Percentiles rank a stretch among this genome's conserved stretches.
phyloP scores from a whole-genome alignment of 2,329 filamentous ascomycete genomes.

The Sclerotinia borealis region DNA sequence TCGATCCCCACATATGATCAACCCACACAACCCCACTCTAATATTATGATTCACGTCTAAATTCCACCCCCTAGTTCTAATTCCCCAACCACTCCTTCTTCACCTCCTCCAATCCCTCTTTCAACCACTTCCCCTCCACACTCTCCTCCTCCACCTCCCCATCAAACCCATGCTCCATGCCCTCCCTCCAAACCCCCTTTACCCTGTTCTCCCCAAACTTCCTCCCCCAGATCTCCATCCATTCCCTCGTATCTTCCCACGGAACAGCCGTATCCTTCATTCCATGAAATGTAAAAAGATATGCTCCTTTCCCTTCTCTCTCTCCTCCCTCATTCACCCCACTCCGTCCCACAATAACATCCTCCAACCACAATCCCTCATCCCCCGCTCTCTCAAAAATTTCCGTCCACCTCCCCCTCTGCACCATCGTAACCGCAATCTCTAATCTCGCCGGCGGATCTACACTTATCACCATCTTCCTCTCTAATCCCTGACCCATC shows the following conservation, averaged over 20 bases:
- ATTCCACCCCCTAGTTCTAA: too few relatives aligned
- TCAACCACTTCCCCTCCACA: not conserved
- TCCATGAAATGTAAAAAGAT: not conserved
- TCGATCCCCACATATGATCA: too few relatives aligned
- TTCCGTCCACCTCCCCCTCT: not conserved
- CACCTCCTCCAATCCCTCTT: not conserved
- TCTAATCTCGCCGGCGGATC: not conserved
- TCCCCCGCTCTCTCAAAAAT: not conserved
- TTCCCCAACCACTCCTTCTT: not conserved
- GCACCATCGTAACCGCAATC: not conserved
- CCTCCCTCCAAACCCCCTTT: not conserved
- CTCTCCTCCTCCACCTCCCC: not conserved
- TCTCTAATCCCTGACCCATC: not conserved
- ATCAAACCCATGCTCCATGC: constrained; percentile 4
- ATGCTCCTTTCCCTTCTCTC: not conserved
- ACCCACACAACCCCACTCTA: too few relatives aligned
- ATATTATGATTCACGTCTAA: too few relatives aligned
- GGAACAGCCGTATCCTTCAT: not conserved
- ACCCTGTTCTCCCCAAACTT: not conserved
- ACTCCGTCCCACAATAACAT: not conserved
- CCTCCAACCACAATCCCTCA: not conserved
- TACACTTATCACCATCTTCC: not conserved
- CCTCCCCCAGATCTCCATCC: not conserved
- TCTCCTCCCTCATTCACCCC: too few relatives aligned
- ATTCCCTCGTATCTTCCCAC: not conserved